Evolutionary conservation across 257 asterid genomes (phyloP), one percentile per base, ranked within the genome.

Genomic region (Eustoma russellianum): DNA sequence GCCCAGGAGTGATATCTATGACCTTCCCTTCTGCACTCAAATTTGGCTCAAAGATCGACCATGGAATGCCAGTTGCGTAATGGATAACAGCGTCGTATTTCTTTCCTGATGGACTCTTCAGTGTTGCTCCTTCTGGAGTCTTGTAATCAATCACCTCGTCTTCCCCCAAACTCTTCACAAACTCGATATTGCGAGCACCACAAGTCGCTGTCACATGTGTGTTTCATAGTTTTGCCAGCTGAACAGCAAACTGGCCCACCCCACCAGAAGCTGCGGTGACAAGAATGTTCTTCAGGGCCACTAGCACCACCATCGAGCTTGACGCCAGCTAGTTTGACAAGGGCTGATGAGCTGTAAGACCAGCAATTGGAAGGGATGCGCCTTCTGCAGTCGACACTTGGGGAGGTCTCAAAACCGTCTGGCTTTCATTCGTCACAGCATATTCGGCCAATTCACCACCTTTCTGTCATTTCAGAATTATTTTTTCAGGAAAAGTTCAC

Each of bases 141-240:
- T 66, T 76, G 78, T 88, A 88, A 52, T 88, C 97, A 5, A 88
- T 75, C 41, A 82, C 83, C 70, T 85, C 95, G 28, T 85, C 91
- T 0, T 93, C 93, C 1, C 95, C 96, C 38, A 88, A 71, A 69
- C 81, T 57, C 58, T 66, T 78, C 34, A 88, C 79, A 0, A 84
- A 53, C 7, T 78, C 86, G 4, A 80, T 4, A 66, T 88, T 88
- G 7, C 91, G 82, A 34, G 86, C 83, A 3, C 96, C 95, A 48
- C 95, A 88, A 3, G 97, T 84, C 41, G 86, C 90, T 0, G 96
- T 88, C 15, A 88, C 90, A 11, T 82, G 82, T 9, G 73, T 45
- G 62, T 78, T 79, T 1, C 88, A 84, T 11, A 88, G 78, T 67
- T 88, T 88, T 7, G 95, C 93, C 18, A 88, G 66, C 65, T 84